Conservation (phyloP, 2,329 filamentous ascomycete species). For the Talaromyces sp. region DNA sequence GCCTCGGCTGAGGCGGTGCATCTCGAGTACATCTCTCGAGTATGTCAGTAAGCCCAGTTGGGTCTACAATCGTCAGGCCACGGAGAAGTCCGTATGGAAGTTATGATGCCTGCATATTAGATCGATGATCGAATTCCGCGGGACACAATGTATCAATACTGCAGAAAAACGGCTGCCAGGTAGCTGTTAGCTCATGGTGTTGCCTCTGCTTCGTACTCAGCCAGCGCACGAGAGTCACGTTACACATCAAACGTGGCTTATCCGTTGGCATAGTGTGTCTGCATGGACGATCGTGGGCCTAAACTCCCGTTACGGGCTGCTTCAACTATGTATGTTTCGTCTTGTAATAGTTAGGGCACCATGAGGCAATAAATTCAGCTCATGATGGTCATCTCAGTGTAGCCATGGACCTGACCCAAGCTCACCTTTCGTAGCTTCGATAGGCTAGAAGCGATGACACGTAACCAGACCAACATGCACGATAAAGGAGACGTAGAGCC, state of each 20-base stretch:
- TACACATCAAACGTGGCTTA: not conserved
- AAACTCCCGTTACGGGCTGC: too few relatives aligned
- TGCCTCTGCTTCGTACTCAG: not conserved
- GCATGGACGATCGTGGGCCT: not conserved
- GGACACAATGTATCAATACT: not conserved
- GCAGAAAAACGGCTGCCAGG: not conserved
- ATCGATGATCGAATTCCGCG: not conserved
- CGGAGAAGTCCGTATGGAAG: not conserved
- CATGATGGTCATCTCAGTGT: not conserved
- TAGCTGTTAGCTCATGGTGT: not conserved
- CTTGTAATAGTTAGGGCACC: not conserved
- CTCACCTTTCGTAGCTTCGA: not conserved
- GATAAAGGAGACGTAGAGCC: not conserved
- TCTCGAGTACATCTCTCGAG: not conserved
- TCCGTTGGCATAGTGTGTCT: not conserved
- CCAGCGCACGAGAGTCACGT: too few relatives aligned
- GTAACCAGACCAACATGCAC: not conserved
- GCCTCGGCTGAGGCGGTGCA: slow-evolving; percentile 1
- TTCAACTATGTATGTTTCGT: not conserved
- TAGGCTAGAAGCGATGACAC: not conserved
- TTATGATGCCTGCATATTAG: not conserved
- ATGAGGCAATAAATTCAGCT: not conserved
- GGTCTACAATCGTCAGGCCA: not conserved
- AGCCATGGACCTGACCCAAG: not conserved
- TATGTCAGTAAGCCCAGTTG: not conserved